Conservation (phyloP, 1,284 basidiomycete genomes). For the Marasmius sp. region DNA sequence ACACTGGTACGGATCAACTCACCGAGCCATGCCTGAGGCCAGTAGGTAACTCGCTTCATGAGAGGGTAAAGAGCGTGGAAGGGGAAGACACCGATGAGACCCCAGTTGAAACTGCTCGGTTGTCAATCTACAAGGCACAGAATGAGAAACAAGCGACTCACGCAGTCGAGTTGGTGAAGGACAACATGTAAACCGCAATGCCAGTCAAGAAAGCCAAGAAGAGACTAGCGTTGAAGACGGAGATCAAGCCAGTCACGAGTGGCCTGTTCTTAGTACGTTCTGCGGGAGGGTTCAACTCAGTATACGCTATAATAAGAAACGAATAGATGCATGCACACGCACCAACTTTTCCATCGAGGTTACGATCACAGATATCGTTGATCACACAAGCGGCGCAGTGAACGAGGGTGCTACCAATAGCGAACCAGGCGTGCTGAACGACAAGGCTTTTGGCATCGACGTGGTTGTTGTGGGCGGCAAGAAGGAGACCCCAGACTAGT, state of each 20-base stretch:
- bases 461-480: neutral
- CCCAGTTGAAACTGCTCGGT: too few relatives aligned
- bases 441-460: conserved; percentile 7
- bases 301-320: neutral
- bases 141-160: neutral
- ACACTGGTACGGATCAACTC: too few relatives aligned
- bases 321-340: neutral
- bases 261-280: conserved; percentile 51
- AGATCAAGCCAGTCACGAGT: conserved; percentile 38
- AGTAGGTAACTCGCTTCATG: too few relatives aligned
- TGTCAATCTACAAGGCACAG: too few relatives aligned
- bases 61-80: too few relatives aligned
- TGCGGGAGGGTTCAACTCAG: conserved; percentile 14
- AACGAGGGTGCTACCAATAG: conserved; percentile 24
- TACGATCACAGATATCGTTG: conserved; percentile 40
- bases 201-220: neutral
- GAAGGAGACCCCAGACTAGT: neutral
- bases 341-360: conserved; percentile 39
- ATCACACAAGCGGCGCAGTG: conserved; percentile 31
- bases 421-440: conserved; percentile 18
- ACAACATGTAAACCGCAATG: neutral
- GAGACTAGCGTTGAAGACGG: conserved; percentile 12
- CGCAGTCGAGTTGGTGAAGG: neutral
- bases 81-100: too few relatives aligned
- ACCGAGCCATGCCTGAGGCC: too few relatives aligned